These are phyloP conservation scores for Mucor mucedo DNA, from an alignment of 371 early-diverging fungal genomes.

Conservation along the genomic window DNA sequence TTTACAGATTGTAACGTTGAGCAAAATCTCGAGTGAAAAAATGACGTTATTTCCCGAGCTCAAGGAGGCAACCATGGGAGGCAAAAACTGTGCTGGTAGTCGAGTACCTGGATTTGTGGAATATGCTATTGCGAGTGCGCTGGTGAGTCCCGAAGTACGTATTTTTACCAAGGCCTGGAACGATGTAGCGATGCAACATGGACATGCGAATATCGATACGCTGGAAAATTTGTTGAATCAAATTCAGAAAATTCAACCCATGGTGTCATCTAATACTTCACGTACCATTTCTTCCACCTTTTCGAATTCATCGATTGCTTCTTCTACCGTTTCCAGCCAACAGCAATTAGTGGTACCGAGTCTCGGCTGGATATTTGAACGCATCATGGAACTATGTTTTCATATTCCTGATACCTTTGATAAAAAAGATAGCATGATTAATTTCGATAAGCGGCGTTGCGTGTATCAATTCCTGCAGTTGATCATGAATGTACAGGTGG, in stretches of 20 bases:
- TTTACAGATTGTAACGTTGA: conserved; percentile 61
- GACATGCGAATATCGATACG: conserved; percentile 61
- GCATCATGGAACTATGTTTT: conserved; percentile 39
- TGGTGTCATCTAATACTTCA: neutral
- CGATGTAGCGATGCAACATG: conserved; percentile 58
- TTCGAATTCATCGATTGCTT: conserved; percentile 12
- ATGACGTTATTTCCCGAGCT: conserved; percentile 44
- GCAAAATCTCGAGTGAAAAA: conserved; percentile 50
- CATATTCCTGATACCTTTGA: conserved; percentile 50
- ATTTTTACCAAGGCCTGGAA: conserved; percentile 72
- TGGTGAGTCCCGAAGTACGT: conserved; percentile 81
- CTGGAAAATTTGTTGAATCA: conserved; percentile 50
- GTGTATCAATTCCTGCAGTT: conserved; percentile 68
- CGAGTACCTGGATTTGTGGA: conserved; percentile 82
- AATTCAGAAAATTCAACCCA: conserved; percentile 14
- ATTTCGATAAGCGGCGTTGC: conserved; percentile 76
- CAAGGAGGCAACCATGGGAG: conserved; percentile 18
- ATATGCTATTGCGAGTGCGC: conserved; percentile 73
- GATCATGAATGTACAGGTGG: conserved; percentile 46
- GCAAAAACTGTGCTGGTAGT: neutral
- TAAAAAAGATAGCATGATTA: conserved; percentile 55
- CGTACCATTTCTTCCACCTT: neutral
- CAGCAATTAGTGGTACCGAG: conserved; percentile 42
- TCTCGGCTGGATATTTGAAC: conserved; percentile 62
- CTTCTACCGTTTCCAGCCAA: conserved; percentile 2